A percentile compares a stretch with the other conserved stretches of the same genome.
These are phyloP conservation scores for Prunella vulgaris DNA, from an alignment of 257 asterid species.

Conservation along the genomic window DNA sequence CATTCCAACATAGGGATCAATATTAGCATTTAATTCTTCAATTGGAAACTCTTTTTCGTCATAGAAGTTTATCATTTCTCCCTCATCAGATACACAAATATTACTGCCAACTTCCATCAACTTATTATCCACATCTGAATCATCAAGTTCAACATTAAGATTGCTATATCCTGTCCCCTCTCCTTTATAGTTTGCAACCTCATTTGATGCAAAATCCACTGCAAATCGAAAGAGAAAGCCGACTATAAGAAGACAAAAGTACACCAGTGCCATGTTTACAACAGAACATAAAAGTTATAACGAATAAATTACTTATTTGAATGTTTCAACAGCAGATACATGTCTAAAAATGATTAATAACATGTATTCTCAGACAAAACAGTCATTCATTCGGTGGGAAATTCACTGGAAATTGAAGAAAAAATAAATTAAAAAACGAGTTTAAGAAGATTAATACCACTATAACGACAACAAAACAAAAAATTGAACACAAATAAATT, in stretches of 20 bases:
- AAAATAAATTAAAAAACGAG: too few relatives aligned
- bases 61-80: constrained; percentile 15
- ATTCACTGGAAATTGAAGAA: constrained; percentile 12
- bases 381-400: constrained; percentile 5
- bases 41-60: constrained; percentile 9
- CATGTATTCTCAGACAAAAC: not conserved
- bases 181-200: not conserved
- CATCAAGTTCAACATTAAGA: constrained; percentile 11
- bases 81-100: constrained; percentile 19
- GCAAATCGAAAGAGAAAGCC: not conserved
- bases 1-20: constrained; percentile 45
- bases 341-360: not conserved
- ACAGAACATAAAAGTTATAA: not conserved
- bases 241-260: not conserved
- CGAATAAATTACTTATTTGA: not conserved
- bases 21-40: constrained; percentile 15
- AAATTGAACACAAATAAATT: not conserved
- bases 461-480: not conserved
- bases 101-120: constrained; percentile 21
- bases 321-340: not conserved
- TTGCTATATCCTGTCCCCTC: constrained; percentile 1
- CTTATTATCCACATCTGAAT: constrained; percentile 22
- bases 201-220: constrained; percentile 21
- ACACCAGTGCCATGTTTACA: not conserved
- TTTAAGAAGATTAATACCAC: not conserved